A percentile compares a stretch with the other conserved stretches of the same genome.
phyloP scores from a whole-genome alignment of 2,329 filamentous ascomycete species.

The Zasmidium cellare region DNA sequence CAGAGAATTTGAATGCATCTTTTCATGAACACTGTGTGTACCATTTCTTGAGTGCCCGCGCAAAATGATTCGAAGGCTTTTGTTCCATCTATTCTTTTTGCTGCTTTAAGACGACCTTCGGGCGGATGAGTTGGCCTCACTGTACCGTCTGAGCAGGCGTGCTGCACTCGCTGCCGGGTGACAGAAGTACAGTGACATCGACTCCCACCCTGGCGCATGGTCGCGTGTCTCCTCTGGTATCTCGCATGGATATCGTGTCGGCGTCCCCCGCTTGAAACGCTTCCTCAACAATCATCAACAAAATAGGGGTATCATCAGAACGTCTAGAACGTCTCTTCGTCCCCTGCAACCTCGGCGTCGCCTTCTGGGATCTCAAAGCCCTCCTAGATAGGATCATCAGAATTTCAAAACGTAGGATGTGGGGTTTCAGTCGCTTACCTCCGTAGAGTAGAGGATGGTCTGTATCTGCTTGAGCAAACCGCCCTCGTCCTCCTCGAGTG shows the following conservation, averaged over 20 bases:
- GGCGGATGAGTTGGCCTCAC: neutral
- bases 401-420: neutral
- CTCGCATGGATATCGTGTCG: slow-evolving; percentile 1
- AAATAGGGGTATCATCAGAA: slow-evolving; percentile 18
- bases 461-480: slow-evolving; percentile 95
- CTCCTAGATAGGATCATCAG: slow-evolving; percentile 35
- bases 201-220: neutral
- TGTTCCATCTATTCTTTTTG: neutral
- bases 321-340: slow-evolving; percentile 74
- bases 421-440: slow-evolving; percentile 50
- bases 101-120: neutral
- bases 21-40: too few species aligned
- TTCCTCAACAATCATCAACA: slow-evolving; percentile 1
- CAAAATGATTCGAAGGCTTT: too few species aligned
- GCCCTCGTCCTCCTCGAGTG: slow-evolving; percentile 91
- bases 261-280: slow-evolving; percentile 2
- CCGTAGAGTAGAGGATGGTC: slow-evolving; percentile 93
- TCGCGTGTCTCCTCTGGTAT: neutral
- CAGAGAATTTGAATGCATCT: too few species aligned
- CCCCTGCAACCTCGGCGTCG: slow-evolving; percentile 58
- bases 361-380: slow-evolving; percentile 84
- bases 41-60: too few species aligned
- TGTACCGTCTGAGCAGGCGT: too few species aligned
- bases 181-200: neutral
- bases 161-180: neutral